A percentile compares a stretch with the other conserved stretches of the same genome.
Conservation (phyloP, 2,329 filamentous ascomycete genomes). For the Apiospora arundinis region DNA sequence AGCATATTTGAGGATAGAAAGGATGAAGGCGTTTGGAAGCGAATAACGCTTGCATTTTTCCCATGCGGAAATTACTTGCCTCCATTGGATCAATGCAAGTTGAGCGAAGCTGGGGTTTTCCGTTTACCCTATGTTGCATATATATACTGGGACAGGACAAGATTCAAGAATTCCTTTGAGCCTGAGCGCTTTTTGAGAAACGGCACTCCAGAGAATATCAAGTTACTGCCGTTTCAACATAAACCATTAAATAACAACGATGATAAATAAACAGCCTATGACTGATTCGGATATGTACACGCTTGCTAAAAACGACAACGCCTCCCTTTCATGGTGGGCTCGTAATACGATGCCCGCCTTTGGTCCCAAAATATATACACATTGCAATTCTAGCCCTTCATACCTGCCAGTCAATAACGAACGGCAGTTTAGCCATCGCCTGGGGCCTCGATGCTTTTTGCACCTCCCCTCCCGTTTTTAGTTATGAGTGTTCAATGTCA, state of each 20-base stretch:
- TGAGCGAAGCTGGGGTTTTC: background rate
- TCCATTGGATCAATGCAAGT: background rate
- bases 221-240: background rate
- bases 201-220: background rate
- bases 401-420: background rate
- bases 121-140: background rate
- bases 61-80: background rate
- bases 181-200: background rate
- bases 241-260: background rate
- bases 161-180: background rate
- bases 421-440: background rate
- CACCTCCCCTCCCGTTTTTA: no score
- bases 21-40: conserved; percentile 15
- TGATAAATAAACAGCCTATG: background rate
- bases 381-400: background rate
- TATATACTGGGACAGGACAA: background rate
- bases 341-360: background rate
- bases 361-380: background rate
- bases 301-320: conserved; percentile 5
- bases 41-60: background rate
- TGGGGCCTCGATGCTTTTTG: background rate
- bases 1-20: conserved; percentile 16
- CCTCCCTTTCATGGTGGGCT: background rate
- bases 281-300: background rate
- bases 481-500: background rate